A percentile compares a stretch with the other conserved stretches of the same genome.
phyloP scores from a whole-genome alignment of 495 filamentous ascomycete species.

The Parathielavia appendiculata region DNA sequence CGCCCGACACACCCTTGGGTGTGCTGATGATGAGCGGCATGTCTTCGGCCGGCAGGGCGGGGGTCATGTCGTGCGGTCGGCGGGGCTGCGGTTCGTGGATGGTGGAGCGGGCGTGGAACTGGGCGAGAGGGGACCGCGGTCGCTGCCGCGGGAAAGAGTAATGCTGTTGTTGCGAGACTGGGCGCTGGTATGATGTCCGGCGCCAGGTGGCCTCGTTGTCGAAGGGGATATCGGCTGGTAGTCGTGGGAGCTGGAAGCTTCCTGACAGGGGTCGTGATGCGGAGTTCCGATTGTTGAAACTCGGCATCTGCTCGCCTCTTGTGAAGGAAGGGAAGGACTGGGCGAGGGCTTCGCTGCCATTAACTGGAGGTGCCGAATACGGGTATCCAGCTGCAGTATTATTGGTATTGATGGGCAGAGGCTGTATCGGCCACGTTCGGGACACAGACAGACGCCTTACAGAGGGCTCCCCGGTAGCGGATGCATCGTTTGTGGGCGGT shows the following conservation, averaged over 20 bases:
- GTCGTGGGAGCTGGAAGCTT: constrained; percentile 31
- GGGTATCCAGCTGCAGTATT: constrained; percentile 34
- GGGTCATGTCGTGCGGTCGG: constrained; percentile 22
- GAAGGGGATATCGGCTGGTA: constrained; percentile 26
- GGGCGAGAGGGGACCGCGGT: constrained; percentile 17
- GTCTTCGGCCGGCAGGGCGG: constrained; percentile 25
- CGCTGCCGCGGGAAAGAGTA: constrained; percentile 23
- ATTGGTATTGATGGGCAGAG: constrained; percentile 16
- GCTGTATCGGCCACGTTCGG: constrained; percentile 43
- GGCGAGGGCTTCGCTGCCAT: constrained; percentile 27
- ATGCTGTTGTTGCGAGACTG: constrained; percentile 27
- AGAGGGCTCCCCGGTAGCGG: constrained; percentile 16
- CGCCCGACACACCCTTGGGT: constrained; percentile 42
- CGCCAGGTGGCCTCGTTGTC: constrained; percentile 13
- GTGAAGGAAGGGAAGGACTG: constrained; percentile 31
- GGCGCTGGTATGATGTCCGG: constrained; percentile 24
- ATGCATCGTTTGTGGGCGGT: constrained; percentile 8
- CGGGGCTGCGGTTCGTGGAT: constrained; percentile 26
- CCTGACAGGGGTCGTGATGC: constrained; percentile 31
- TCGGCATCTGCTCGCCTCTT: constrained; percentile 29
- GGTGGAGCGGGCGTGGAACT: constrained; percentile 14
- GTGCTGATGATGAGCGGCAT: constrained; percentile 49
- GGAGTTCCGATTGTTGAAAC: constrained; percentile 20
- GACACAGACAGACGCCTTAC: constrained; percentile 36
- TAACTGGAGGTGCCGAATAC: constrained; percentile 38